Evolutionary conservation across 176 grass and related monocot species (phyloP).

Genomic region (Hyparrhenia diplandra): DNA sequence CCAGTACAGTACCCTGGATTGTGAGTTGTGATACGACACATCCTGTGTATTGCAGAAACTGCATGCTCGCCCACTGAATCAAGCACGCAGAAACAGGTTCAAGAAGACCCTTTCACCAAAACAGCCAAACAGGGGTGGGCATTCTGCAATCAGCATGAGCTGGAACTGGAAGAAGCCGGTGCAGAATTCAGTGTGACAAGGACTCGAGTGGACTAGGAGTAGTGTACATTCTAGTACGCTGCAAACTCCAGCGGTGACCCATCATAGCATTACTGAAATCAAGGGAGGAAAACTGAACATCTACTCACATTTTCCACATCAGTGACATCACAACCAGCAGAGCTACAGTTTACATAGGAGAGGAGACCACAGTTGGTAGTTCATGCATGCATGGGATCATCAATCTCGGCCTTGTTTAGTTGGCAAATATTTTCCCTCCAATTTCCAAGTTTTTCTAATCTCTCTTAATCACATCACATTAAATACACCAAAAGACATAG

Average conservation of each 20-base stretch:
- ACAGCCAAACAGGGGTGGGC: not conserved
- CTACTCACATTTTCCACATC: not conserved
- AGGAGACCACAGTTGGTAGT: not conserved
- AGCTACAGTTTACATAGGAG: not conserved
- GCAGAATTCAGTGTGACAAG: not conserved
- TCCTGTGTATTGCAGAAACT: not conserved
- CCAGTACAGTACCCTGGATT: not conserved
- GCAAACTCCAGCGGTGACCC: not conserved
- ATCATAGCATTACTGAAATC: constrained; percentile 26
- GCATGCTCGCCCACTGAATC: not conserved
- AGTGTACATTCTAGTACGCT: not conserved
- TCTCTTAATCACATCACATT: too few species aligned
- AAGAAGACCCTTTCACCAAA: not conserved
- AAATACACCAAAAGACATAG: too few species aligned
- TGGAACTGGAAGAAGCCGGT: too few species aligned
- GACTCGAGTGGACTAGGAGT: not conserved
- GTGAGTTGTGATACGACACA: not conserved
- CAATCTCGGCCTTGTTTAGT: not conserved
- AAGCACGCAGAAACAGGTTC: not conserved
- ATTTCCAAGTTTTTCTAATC: too few species aligned
- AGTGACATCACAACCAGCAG: constrained; percentile 24
- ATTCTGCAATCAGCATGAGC: not conserved
- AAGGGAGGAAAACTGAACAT: not conserved
- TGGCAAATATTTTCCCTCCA: too few species aligned
- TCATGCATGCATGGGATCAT: not conserved